These are phyloP conservation scores for Vanrija sp. DNA, from an alignment of 1,284 basidiomycete genomes.

Conservation along the genomic window DNA sequence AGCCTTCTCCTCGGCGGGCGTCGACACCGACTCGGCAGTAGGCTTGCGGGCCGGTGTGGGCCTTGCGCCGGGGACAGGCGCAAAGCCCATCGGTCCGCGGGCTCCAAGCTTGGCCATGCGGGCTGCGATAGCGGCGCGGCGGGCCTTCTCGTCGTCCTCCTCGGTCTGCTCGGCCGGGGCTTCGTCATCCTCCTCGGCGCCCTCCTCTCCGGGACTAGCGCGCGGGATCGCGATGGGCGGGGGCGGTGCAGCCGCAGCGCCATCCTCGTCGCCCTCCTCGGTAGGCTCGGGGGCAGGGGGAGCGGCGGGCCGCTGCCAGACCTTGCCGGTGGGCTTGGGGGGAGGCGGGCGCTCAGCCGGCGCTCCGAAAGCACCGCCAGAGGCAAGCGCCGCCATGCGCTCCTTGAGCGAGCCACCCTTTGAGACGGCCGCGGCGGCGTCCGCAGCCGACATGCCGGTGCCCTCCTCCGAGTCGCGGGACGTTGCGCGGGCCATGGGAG, in stretches of 20 bases:
- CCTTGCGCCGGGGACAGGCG: slow-evolving; percentile 10
- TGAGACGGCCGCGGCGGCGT: slow-evolving; percentile 74
- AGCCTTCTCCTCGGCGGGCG: not conserved
- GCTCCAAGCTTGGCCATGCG: slow-evolving; percentile 52
- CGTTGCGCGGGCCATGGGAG: not conserved
- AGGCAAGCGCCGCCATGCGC: slow-evolving; percentile 85
- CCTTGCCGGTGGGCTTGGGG: slow-evolving; percentile 55
- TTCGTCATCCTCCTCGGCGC: slow-evolving; percentile 39
- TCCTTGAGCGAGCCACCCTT: slow-evolving; percentile 70
- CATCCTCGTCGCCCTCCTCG: slow-evolving; percentile 44
- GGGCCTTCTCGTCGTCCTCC: slow-evolving; percentile 48
- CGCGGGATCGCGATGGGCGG: not conserved
- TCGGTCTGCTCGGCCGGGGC: slow-evolving; percentile 43
- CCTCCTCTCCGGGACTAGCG: slow-evolving; percentile 20
- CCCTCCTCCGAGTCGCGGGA: slow-evolving; percentile 24
- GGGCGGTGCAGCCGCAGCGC: slow-evolving; percentile 25
- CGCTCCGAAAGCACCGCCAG: slow-evolving; percentile 65
- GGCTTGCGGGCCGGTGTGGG: slow-evolving; percentile 23
- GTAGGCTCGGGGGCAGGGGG: slow-evolving; percentile 51
- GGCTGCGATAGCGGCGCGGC: slow-evolving; percentile 51
- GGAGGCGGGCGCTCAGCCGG: slow-evolving; percentile 51
- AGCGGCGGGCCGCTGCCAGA: slow-evolving; percentile 63
- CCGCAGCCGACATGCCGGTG: slow-evolving; percentile 66
- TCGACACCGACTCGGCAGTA: slow-evolving; percentile 1
- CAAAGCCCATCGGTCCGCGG: slow-evolving; percentile 49